phyloP scores from a whole-genome alignment of 208 protist genomes.

The Phytomonas sp. region DNA sequence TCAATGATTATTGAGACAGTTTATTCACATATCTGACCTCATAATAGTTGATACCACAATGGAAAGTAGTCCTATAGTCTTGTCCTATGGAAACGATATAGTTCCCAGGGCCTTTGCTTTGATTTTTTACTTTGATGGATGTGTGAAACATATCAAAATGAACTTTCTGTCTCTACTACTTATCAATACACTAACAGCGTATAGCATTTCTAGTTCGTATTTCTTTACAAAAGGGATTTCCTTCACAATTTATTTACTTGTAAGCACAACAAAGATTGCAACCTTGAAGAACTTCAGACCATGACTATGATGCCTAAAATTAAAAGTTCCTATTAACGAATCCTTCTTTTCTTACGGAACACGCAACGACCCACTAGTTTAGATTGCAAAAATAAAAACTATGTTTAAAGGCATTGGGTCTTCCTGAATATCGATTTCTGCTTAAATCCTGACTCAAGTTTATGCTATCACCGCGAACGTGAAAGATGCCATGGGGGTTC shows the following conservation, averaged over 20 bases:
- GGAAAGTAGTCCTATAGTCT: background rate
- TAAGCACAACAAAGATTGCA: background rate
- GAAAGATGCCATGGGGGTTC: background rate
- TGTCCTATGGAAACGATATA: background rate
- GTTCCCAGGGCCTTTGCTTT: background rate
- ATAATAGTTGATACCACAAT: background rate
- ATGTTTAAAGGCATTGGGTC: background rate
- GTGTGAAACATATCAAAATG: background rate
- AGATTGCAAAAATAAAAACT: background rate
- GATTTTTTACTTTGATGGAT: background rate
- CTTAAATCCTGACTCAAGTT: background rate
- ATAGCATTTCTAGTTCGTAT: background rate
- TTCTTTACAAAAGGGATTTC: background rate
- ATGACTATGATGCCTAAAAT: background rate
- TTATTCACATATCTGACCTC: background rate
- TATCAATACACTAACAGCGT: background rate
- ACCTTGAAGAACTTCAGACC: background rate
- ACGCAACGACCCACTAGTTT: background rate
- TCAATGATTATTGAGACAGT: background rate
- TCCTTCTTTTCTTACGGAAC: background rate
- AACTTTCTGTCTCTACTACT: background rate
- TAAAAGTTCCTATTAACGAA: background rate
- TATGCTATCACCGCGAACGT: background rate
- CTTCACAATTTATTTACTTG: background rate
- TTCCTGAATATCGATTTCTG: background rate